Base-by-base conservation (phyloP, 2,329 filamentous ascomycete genomes). In the Erysiphe pulchra region DNA sequence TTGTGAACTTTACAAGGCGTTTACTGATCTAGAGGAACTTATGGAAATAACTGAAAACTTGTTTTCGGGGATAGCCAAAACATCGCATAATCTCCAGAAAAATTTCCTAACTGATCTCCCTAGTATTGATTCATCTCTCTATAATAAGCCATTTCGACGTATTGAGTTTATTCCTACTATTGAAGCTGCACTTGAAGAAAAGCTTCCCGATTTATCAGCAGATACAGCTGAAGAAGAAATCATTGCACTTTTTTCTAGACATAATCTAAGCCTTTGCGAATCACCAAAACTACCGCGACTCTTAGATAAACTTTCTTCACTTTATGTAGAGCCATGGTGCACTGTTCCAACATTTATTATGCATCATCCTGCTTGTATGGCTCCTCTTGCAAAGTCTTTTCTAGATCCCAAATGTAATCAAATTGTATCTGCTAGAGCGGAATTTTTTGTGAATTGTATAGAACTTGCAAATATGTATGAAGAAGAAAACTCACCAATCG, bases 391-490 rank as follows among this genome's bases (percentile, higher is more conserved):
- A 20, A 95, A 95, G 65, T 85, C 81, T 45, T 92, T 83, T 62
- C 55, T 68, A 17, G 83, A 85, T 58, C 70, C 74, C 0, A 74
- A 75, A 0, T 78, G 77, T 0, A 66, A 69, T 13, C 86, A 94
- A 58, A 61, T 71, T 9, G 75, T 93, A 1, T 79, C 84, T 1
- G 81, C 83, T 0, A 77, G 86, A 6, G 82, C 80, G 0, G 86
- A 94, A 61, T 71, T 93, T 18, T 93, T 92, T 62, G 73, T 92
- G 50, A 64, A 73, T 44, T 75, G 79, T 37, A 73, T 75, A 46
- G 90, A 98, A 58, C 69, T 93, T 31, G 83, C 87, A 49, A 98
- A 98, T 61, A 92, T 87, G 65, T 98, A 98, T 60, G 90, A 98
- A 60, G 90, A 98, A 62, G 90, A 98, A 60, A 98, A 98, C 60